Percentiles rank a stretch among this genome's conserved stretches.
phyloP scores from a whole-genome alignment of 148 eudicot genomes.

The Rhododendron williamsianum region DNA sequence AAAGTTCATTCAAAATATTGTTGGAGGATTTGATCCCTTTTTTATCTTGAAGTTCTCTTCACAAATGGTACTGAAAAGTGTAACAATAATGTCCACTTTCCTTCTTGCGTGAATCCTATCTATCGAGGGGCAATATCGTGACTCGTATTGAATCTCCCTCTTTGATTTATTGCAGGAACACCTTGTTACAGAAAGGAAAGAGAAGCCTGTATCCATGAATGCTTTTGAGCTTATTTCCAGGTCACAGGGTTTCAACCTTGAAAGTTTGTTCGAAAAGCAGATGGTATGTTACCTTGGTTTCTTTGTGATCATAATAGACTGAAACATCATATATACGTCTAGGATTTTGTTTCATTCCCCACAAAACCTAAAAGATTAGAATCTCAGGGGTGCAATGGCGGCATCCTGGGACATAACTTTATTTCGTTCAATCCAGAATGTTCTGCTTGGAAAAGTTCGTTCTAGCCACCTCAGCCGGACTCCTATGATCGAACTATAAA shows the following conservation, averaged over 20 bases:
- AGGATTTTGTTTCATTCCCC: not conserved
- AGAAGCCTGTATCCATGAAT: constrained; percentile 87
- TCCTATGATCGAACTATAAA: not conserved
- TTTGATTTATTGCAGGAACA: constrained; percentile 42
- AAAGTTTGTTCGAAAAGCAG: constrained; percentile 63
- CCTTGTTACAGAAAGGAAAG: constrained; percentile 80
- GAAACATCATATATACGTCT: not conserved
- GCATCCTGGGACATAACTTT: not conserved
- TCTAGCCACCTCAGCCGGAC: not conserved
- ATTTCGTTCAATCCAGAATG: not conserved
- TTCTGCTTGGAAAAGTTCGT: not conserved
- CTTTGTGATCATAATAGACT: not conserved
- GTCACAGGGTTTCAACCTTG: constrained; percentile 72
- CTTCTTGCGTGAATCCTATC: not conserved
- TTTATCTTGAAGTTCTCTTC: not conserved
- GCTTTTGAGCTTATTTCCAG: constrained; percentile 90
- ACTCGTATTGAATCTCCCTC: not conserved
- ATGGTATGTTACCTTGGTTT: constrained; percentile 29
- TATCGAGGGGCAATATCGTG: not conserved
- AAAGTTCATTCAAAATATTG: not conserved
- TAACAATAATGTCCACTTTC: not conserved
- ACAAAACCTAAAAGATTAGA: not conserved
- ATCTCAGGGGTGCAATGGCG: not conserved
- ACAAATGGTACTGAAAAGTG: not conserved
- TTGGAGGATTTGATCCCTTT: not conserved